These are phyloP conservation scores for Planoprotostelium fungivorum DNA, from an alignment of 78 protist species.

Conservation along the genomic window DNA sequence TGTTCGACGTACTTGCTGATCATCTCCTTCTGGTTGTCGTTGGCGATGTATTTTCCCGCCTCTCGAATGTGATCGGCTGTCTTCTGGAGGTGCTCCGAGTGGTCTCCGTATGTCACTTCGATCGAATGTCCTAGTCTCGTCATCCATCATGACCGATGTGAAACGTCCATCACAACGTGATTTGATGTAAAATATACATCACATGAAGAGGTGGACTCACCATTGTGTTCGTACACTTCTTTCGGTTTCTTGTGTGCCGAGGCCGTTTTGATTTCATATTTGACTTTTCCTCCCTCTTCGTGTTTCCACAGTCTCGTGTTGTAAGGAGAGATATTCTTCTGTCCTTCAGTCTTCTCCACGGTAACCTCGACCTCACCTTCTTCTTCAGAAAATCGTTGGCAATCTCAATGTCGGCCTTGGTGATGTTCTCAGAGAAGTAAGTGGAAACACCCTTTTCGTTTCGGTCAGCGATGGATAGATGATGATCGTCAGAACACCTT, in stretches of 20 bases:
- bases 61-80: conserved; percentile 28
- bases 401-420: conserved; percentile 33
- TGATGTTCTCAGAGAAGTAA: conserved; percentile 52
- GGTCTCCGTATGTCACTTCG: conserved; percentile 52
- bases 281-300: neutral
- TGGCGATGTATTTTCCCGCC: conserved; percentile 43
- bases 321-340: conserved; percentile 26
- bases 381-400: conserved; percentile 49
- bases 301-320: conserved; percentile 44
- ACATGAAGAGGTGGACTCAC: neutral
- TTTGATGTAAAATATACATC: neutral
- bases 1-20: conserved; percentile 40
- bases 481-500: neutral
- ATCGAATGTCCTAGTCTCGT: neutral
- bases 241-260: neutral
- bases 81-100: conserved; percentile 7
- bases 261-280: neutral
- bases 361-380: neutral
- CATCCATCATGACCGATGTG: neutral
- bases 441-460: conserved; percentile 35
- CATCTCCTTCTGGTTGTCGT: conserved; percentile 65
- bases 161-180: neutral
- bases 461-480: neutral
- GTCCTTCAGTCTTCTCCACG: too few species aligned
- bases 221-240: neutral